A percentile compares a stretch with the other conserved stretches of the same genome.
phyloP scores from a whole-genome alignment of 2,329 filamentous ascomycete species.

The Gnomoniopsis sp. region DNA sequence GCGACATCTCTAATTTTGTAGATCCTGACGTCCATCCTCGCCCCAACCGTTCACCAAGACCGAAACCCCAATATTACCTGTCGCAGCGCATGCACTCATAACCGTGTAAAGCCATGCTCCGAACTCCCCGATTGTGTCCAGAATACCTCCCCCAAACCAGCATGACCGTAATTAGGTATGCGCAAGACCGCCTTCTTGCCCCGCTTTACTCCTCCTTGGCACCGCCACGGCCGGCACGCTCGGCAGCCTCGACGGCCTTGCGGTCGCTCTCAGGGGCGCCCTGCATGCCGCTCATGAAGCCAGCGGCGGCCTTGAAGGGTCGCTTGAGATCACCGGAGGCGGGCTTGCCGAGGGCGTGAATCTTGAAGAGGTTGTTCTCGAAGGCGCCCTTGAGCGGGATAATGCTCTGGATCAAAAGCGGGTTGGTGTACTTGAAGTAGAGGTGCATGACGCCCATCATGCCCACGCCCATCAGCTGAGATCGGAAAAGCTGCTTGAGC shows the following conservation, averaged over 20 bases:
- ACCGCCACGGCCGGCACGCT: slow-evolving; percentile 70
- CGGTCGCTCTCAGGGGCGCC: slow-evolving; percentile 78
- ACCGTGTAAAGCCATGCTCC: neutral
- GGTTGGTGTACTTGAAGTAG: slow-evolving; percentile 99
- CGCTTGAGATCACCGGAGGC: slow-evolving; percentile 89
- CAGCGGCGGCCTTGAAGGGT: slow-evolving; percentile 84
- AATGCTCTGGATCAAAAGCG: slow-evolving; percentile 96
- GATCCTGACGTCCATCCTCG: neutral
- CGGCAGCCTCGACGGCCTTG: slow-evolving; percentile 77
- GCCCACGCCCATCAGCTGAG: slow-evolving; percentile 89
- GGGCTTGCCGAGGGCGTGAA: slow-evolving; percentile 84
- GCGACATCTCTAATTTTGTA: neutral
- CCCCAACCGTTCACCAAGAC: neutral
- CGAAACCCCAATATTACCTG: neutral
- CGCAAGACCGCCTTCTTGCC: neutral
- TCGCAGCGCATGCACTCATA: neutral
- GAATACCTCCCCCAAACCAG: neutral
- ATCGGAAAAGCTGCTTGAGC: slow-evolving; percentile 80
- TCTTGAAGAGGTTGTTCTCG: slow-evolving; percentile 94
- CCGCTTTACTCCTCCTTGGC: slow-evolving; percentile 65
- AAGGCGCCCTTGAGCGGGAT: slow-evolving; percentile 94
- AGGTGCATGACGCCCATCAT: slow-evolving; percentile 99
- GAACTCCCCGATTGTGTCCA: neutral
- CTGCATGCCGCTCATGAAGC: slow-evolving; percentile 78
- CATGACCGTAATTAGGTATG: neutral